Base-by-base conservation (phyloP, 176 grass and related monocot genomes). In the Ensete ventricosum region DNA sequence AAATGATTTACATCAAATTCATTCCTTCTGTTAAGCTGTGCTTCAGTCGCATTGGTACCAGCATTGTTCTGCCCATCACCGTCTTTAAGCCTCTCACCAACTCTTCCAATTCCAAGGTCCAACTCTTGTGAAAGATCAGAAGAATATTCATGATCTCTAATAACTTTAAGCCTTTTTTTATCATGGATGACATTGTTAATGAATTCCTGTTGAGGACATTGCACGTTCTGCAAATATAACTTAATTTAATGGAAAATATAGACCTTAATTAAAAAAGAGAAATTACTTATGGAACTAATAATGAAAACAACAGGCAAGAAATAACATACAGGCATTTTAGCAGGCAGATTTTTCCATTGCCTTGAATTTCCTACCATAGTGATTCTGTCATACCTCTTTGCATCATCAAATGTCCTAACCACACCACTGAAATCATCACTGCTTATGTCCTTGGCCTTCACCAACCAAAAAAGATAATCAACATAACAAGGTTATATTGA, bases 321-420 rank as follows among this genome's bases (percentile, higher is more conserved):
- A 52, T 10, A 75, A 84, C 90, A 69, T 93, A 89, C 90, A 64
- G 82, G 60, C 71, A 85, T 87, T 71, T 81, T 78, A 64, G 73
- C 81, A 53, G 73, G 62, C 62, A 19, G 26, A 83, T 85, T 87
- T 60, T 59, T 11, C 60, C 74, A 85, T 67, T 82, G 85, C 71
- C 66, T 83, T 51, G 77, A 76, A 76, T 43, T 76, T 83, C 78
- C 88, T 49, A 81, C 77, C 73, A 63, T 52, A 54, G 74, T 54
- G 73, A 74, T 57, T 81, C 84, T 87, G 19, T 74, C 83, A 52
- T 71, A 26, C 62, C 82, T 87, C 53, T 87, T 84, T 21, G 78
- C 54, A 81, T 78, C 79, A 85, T 76, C 71, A 19, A 69, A 55
- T 62, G 84, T 11, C 79, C 82, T 83, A 54, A 81, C 66, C 53